Evolutionary conservation across 2,329 filamentous ascomycete species (phyloP), one percentile per base, ranked within the genome.

Genomic region (Fusarium multiceps): DNA sequence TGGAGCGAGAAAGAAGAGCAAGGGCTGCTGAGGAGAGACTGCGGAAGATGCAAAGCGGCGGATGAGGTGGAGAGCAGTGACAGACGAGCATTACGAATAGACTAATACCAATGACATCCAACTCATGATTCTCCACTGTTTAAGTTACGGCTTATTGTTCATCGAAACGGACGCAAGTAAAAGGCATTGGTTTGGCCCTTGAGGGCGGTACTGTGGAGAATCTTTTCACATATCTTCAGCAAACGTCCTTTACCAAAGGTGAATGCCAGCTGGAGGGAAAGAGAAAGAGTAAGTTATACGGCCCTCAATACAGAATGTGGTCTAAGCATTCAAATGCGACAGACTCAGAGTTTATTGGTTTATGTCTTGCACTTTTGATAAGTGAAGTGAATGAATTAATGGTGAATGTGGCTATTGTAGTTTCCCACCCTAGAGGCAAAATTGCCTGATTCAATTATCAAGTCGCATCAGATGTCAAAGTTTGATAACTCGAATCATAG

Each of bases 1-100:
- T 98, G 56, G 96, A 98, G 79, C 85, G 96, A 72, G 96, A 99
- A 81, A 86, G 94, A 73, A 90, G 95, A 76, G 96, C 96, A 6
- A 89, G 95, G 74, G 96, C 96, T 11, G 95, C 94, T 0, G 96
- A 98, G 81, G 94, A 95, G 82, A 89, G 95, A 76, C 86, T 98
- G 63, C 89, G 87, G 80, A 86, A 86, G 75, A 84, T 93, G 86
- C 72, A 74, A 40, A 57, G 59, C 5, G 69, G 73, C 9, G 54
- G 59, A 20, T 78, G 53, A 75, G n/a, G 10, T 25, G 23, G 9
- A 18, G 7, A 11, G 14, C 7, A 13, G 18, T 10, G 16, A 32
- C 49, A 34, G 34, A 65, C 11, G 13, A 64, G n/a, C 6, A 32
- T 16, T 41, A 13, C 9, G 32, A 27, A 47, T 63, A 63, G 32